phyloP scores from a whole-genome alignment of 306 rosid species.

The Corylus avellana region DNA sequence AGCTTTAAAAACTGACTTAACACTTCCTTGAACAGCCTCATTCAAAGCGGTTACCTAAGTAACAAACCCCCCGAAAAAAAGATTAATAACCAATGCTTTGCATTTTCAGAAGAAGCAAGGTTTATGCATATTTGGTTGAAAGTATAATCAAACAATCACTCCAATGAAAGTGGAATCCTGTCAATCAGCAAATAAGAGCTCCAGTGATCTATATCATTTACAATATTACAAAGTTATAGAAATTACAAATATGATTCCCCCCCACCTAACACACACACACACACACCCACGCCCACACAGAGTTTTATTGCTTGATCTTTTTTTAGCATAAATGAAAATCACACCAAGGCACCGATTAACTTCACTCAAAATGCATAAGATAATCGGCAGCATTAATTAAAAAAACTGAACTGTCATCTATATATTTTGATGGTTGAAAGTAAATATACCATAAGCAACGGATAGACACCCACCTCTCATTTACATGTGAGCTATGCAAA shows the following conservation, averaged over 20 bases:
- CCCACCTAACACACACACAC: neutral
- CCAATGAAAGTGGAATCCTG: neutral
- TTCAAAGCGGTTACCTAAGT: constrained; percentile 83
- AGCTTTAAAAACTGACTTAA: constrained; percentile 84
- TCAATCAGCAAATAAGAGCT: neutral
- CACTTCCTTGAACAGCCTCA: constrained; percentile 86
- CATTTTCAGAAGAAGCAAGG: neutral
- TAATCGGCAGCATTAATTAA: neutral
- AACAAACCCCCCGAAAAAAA: neutral
- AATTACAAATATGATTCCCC: neutral
- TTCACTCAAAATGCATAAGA: neutral
- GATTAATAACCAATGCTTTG: neutral
- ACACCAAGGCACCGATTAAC: neutral
- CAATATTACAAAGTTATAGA: neutral
- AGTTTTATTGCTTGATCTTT: neutral
- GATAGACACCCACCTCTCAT: neutral
- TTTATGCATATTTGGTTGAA: neutral
- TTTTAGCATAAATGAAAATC: neutral
- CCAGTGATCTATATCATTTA: neutral
- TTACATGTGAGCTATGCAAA: neutral
- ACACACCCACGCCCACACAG: neutral
- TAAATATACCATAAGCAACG: neutral
- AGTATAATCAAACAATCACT: neutral
- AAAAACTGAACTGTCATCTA: neutral
- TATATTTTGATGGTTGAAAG: neutral